A percentile compares a stretch with the other conserved stretches of the same genome.
Conservation (phyloP, 2,329 filamentous ascomycete genomes). For the Talaromyces sp. region DNA sequence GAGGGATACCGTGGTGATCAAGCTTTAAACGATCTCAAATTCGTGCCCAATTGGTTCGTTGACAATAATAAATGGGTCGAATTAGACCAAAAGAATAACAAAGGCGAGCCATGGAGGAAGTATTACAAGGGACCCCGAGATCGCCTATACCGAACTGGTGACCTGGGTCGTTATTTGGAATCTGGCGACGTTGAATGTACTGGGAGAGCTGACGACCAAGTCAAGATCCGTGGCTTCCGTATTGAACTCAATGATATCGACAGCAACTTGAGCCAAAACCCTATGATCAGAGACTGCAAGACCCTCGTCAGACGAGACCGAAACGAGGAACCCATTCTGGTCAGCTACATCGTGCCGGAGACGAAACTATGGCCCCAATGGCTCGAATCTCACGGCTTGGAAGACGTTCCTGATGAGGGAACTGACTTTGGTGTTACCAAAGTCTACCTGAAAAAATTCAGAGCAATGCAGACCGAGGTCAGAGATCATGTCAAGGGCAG, state of each 20-base stretch:
- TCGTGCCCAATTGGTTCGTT: conserved; percentile 82
- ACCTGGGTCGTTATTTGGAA: conserved; percentile 71
- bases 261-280: conserved; percentile 70
- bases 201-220: conserved; percentile 80
- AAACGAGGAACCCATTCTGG: conserved; percentile 78
- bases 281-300: conserved; percentile 75
- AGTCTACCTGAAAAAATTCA: conserved; percentile 55
- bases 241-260: conserved; percentile 96
- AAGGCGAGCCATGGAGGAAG: conserved; percentile 69
- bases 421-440: conserved; percentile 35
- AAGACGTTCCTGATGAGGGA: conserved; percentile 51
- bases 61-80: conserved; percentile 67
- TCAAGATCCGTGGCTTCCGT: conserved; percentile 94
- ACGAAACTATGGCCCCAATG: conserved; percentile 69
- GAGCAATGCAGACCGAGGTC: conserved; percentile 57
- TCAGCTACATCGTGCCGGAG: conserved; percentile 88
- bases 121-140: conserved; percentile 81
- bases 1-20: conserved; percentile 69
- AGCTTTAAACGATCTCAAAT: conserved; percentile 70
- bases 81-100: conserved; percentile 52
- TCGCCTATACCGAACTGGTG: conserved; percentile 81
- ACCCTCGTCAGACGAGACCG: conserved; percentile 81
- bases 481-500: conserved; percentile 68
- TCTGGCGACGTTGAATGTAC: conserved; percentile 72
- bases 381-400: conserved; percentile 55